Percentiles rank a stretch among this genome's conserved stretches.
Conservation (phyloP, 1,284 basidiomycete species). For the Hymenochaete sp. region DNA sequence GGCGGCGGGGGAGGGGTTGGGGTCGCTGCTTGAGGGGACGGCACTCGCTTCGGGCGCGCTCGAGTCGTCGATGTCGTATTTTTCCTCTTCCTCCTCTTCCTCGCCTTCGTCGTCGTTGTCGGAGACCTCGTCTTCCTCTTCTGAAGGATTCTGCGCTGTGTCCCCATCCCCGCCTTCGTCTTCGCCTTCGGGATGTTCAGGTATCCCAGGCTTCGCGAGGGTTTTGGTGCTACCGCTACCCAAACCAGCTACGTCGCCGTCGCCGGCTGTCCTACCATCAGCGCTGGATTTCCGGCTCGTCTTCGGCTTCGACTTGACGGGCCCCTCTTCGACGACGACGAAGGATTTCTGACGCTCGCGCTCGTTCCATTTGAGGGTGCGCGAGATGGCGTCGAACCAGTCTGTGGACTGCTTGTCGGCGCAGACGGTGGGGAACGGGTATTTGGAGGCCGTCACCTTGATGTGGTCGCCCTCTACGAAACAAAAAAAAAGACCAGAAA, state of each 20-base stretch:
- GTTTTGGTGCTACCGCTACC: slow-evolving; percentile 10
- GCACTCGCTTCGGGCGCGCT: slow-evolving; percentile 42
- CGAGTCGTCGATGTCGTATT: slow-evolving; percentile 87
- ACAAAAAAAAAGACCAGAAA: slow-evolving; percentile 9
- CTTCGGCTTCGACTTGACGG: slow-evolving; percentile 34
- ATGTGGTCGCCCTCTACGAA: slow-evolving; percentile 94
- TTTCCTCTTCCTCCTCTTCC: slow-evolving; percentile 58
- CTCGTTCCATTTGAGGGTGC: slow-evolving; percentile 98
- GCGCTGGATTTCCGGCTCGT: slow-evolving; percentile 21
- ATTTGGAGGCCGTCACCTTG: slow-evolving; percentile 95
- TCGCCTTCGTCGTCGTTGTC: slow-evolving; percentile 38
- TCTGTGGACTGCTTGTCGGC: slow-evolving; percentile 96
- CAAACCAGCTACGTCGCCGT: slow-evolving; percentile 10
- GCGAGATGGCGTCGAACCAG: slow-evolving; percentile 95
- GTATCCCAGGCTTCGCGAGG: slow-evolving; percentile 11
- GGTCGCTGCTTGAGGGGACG: slow-evolving; percentile 21
- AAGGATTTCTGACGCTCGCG: slow-evolving; percentile 95
- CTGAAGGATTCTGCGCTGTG: no score
- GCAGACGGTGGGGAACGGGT: slow-evolving; percentile 98
- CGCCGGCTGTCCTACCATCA: slow-evolving; percentile 8
- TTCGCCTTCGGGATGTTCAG: slow-evolving; percentile 24
- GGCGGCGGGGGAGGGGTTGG: no score
- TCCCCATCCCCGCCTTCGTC: slow-evolving; percentile 34
- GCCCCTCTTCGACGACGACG: slow-evolving; percentile 90
- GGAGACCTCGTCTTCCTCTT: slow-evolving; percentile 42